Base-by-base conservation (phyloP, 306 rosid genomes). In the Cucumis cinereus region DNA sequence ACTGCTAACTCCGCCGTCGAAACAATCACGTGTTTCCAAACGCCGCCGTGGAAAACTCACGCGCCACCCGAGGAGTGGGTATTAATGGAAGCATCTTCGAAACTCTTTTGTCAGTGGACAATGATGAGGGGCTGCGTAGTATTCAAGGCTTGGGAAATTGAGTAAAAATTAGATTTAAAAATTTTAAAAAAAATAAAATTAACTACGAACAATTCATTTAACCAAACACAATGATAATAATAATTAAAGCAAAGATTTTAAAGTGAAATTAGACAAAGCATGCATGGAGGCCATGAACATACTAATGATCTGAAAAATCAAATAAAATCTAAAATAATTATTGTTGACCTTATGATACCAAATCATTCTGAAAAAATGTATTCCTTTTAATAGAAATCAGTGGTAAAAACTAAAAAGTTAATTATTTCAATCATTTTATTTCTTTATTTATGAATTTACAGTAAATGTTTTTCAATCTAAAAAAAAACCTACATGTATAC, bases 91-190 rank as follows among this genome's bases (percentile, higher is more conserved):
- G 74, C 56, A 67, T 67, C 54, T 67, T 40, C 6, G 22, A 9
- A 40, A 64, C 50, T 36, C 72, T 64, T 36, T 64, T 41, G 73
- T 41, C 73, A 67, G 73, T 67, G 53, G 33, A 41, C 73, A 67
- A 67, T 67, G 54, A 41, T 67, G 73, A 38, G 73, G 33, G 33
- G 13, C 52, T 66, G 73, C 53, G 73, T n/a, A 19, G 23, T 38
- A 11, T 40, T 40, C 36, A 45, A 43, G 74, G 74, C 38, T 69
- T 69, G 74, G 56, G 74, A 69, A 69, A 43, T 69, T 69, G 74
- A 38, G 53, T 67, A 40, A 67, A 66, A 67, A 67, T 43, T 19
- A 41, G 19, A 22, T 20, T 0, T n/a, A n/a, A n/a, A n/a, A 1
- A 41, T 20, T 17, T 20, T 40, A 6, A 36, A 3, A 36, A 4